phyloP scores from a whole-genome alignment of 768 basidiomycete genomes.

The Xerocomellus intermedius region DNA sequence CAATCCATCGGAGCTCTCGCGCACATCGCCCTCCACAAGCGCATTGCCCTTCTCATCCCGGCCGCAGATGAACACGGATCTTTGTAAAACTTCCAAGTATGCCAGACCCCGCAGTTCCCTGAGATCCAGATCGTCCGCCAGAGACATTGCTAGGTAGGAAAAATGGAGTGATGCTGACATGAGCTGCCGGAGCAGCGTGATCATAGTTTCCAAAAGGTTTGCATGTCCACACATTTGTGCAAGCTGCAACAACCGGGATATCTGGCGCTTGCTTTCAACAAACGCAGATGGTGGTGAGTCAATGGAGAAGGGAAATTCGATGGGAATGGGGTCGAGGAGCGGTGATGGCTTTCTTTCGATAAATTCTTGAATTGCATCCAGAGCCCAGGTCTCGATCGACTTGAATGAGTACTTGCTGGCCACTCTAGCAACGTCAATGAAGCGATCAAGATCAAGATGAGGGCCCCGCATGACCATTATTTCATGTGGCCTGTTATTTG shows the following conservation, averaged over 20 bases:
- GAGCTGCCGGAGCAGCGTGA: constrained; percentile 54
- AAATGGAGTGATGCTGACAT: constrained; percentile 64
- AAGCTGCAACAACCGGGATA: constrained; percentile 61
- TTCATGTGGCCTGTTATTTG: constrained; percentile 55
- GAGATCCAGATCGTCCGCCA: constrained; percentile 69
- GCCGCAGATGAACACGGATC: constrained; percentile 37
- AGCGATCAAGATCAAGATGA: constrained; percentile 48
- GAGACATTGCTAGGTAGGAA: constrained; percentile 69
- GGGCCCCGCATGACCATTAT: constrained; percentile 47
- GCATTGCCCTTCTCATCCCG: constrained; percentile 11
- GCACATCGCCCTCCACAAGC: constrained; percentile 32
- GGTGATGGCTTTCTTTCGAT: constrained; percentile 59
- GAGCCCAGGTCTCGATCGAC: constrained; percentile 69
- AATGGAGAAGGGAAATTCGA: constrained; percentile 23
- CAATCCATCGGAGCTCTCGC: constrained; percentile 36
- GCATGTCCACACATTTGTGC: constrained; percentile 68
- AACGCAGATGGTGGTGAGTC: constrained; percentile 35
- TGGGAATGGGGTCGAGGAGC: constrained; percentile 43
- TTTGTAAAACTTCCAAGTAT: constrained; percentile 75
- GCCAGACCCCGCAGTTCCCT: constrained; percentile 59
- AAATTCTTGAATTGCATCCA: constrained; percentile 70
- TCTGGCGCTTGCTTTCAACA: constrained; percentile 43
- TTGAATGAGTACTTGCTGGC: constrained; percentile 77
- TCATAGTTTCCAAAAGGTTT: constrained; percentile 58
- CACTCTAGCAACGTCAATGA: constrained; percentile 63